phyloP scores from a whole-genome alignment of 208 protist genomes.

The Wallacemonas collosoma region DNA sequence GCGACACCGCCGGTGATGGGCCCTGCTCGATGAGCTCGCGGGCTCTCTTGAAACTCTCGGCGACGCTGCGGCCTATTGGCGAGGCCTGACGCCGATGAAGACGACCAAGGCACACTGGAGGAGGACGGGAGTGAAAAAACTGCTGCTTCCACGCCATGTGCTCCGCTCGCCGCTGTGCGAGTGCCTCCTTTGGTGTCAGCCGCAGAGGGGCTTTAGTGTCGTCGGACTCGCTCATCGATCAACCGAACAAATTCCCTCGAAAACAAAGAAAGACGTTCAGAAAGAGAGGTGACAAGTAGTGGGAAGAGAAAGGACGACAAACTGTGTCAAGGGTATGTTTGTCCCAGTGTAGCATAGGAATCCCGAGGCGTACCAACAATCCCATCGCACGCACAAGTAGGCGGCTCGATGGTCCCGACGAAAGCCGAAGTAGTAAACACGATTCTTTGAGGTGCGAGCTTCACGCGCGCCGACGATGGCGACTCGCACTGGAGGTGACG shows the following conservation, averaged over 20 bases:
- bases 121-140: conserved; percentile 76
- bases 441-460: too few relatives aligned
- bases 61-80: conserved; percentile 22
- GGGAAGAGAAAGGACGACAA: background rate
- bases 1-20: background rate
- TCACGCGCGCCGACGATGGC: too few relatives aligned
- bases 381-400: too few relatives aligned
- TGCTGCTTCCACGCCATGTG: conserved; percentile 73
- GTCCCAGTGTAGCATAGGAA: too few relatives aligned
- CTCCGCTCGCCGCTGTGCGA: conserved; percentile 36
- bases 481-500: too few relatives aligned
- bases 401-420: too few relatives aligned
- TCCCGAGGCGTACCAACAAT: too few relatives aligned
- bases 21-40: conserved; percentile 24
- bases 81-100: conserved; percentile 44
- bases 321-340: background rate
- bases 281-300: background rate
- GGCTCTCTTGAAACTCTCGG: conserved; percentile 27
- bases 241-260: background rate
- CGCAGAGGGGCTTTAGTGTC: background rate
- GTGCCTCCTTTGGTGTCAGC: conserved; percentile 30
- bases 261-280: background rate
- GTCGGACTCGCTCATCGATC: background rate
- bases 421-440: too few relatives aligned
- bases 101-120: conserved; percentile 51